These are phyloP conservation scores for Tardiomyces blankii DNA, from an alignment of 1,139 yeast species.

Conservation along the genomic window DNA sequence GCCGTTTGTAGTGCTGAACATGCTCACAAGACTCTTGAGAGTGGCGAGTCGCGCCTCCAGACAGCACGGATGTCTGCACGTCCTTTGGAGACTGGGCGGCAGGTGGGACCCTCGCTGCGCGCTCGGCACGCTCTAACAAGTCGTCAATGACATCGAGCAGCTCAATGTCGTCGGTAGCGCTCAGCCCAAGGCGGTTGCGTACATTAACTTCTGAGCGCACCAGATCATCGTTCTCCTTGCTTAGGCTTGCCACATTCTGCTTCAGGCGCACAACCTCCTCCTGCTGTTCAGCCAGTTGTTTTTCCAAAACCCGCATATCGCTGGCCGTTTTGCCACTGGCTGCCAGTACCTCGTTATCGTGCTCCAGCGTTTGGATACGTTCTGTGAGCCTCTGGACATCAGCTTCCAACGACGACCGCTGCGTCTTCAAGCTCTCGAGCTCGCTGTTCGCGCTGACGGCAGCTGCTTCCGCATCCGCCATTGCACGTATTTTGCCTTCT, in stretches of 20 bases:
- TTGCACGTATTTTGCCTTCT: not conserved
- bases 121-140: not conserved
- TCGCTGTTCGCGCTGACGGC: not conserved
- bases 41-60: not conserved
- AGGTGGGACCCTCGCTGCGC: no score
- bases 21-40: not conserved
- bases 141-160: not conserved
- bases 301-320: not conserved
- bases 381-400: not conserved
- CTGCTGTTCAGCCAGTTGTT: not conserved
- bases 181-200: not conserved
- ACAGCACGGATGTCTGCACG: not conserved
- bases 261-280: not conserved
- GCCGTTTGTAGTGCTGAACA: not conserved
- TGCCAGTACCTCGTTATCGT: not conserved
- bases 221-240: not conserved
- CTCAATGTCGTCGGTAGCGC: not conserved
- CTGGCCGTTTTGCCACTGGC: not conserved
- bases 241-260: not conserved
- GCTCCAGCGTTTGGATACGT: not conserved
- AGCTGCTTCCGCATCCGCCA: not conserved
- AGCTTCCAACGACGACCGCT: not conserved
- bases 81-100: not conserved
- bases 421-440: not conserved
- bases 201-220: not conserved